phyloP scores from a whole-genome alignment of 2,329 filamentous ascomycete species.

The Sordariomycetes sp. region DNA sequence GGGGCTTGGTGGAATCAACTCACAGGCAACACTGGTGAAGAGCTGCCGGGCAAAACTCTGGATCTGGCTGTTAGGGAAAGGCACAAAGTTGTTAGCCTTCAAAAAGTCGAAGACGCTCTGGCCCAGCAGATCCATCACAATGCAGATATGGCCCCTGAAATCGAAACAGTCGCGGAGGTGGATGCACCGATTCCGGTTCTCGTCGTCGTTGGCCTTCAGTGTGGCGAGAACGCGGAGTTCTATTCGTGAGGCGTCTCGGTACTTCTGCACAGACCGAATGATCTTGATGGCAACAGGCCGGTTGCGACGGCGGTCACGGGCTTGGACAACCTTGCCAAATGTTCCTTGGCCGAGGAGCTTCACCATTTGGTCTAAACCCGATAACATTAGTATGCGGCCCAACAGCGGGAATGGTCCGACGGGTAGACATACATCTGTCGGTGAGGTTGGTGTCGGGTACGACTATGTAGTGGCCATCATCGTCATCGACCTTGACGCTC shows the following conservation, averaged over 20 bases:
- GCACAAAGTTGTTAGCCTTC: slow-evolving; percentile 89
- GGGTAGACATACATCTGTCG: slow-evolving; percentile 63
- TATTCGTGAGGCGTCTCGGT: slow-evolving; percentile 90
- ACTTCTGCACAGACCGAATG: slow-evolving; percentile 96
- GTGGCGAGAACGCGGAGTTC: slow-evolving; percentile 89
- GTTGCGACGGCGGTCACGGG: slow-evolving; percentile 66
- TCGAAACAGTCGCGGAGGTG: slow-evolving; percentile 96
- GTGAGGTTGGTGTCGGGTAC: slow-evolving; percentile 78
- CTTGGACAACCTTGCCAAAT: slow-evolving; percentile 96
- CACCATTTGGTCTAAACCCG: slow-evolving; percentile 73
- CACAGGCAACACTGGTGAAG: slow-evolving; percentile 96
- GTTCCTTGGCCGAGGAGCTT: slow-evolving; percentile 92
- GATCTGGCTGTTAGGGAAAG: slow-evolving; percentile 97
- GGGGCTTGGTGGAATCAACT: slow-evolving; percentile 26
- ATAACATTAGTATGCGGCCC: slow-evolving; percentile 9
- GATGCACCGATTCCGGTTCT: slow-evolving; percentile 93
- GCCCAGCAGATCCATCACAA: slow-evolving; percentile 66
- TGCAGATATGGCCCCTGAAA: slow-evolving; percentile 92
- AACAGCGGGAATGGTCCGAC: not conserved
- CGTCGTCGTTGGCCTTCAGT: slow-evolving; percentile 78
- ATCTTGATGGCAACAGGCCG: slow-evolving; percentile 91
- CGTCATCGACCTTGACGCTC: slow-evolving; percentile 77
- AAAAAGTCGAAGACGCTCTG: slow-evolving; percentile 98
- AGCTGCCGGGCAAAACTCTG: slow-evolving; percentile 93
- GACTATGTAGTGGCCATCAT: slow-evolving; percentile 95